Evolutionary conservation across 2,329 filamentous ascomycete species (phyloP), one percentile per base, ranked within the genome.

Genomic region (Metarhizium guizhouense): DNA sequence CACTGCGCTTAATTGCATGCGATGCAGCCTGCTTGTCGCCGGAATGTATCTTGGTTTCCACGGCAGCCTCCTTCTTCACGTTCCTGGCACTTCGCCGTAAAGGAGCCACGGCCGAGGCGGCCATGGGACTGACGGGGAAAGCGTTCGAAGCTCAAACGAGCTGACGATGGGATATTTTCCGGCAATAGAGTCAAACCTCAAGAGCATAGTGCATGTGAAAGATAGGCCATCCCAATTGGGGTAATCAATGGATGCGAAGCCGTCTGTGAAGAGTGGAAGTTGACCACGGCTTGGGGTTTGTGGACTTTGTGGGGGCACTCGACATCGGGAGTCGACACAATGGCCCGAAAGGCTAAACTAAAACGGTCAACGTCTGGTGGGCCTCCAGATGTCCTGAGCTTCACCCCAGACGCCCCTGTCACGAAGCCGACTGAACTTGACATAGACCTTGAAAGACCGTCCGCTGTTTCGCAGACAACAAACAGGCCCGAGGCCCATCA

Each of bases 11-110:
- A 11, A 40, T 16, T 7, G 53, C n/a, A 8, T 13, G 14, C 14
- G 18, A 25, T 4, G 18, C 4, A 7, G 38, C 10, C 6, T 20
- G 36, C 40, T 51, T 7, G 1, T n/a, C 16, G 32, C 32, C n/a
- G 6, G 20, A 30, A 6, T 8, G 6, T 4, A 5, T 20, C 43
- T 54, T 48, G 34, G 11, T 20, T 16, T 54, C 52, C 29, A 57
- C 43, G 14, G 11, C 43, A 8, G 42, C 4, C 16, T 49, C 38
- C 4, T 13, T 38, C 34, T 36, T 54, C 47, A 53, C 6, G 25
- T 54, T 54, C 50, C 55, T 47, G 25, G 51, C 52, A 29, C 55
- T 56, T 5, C 55, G 55, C 51, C 55, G 55, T 40, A 54, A 51
- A 42, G 45, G 45, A 20, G 45, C 20, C 20, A n/a, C 20, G 6